phyloP scores from a whole-genome alignment of 352 stramenopile genomes.

The Globisporangium mamillatum region DNA sequence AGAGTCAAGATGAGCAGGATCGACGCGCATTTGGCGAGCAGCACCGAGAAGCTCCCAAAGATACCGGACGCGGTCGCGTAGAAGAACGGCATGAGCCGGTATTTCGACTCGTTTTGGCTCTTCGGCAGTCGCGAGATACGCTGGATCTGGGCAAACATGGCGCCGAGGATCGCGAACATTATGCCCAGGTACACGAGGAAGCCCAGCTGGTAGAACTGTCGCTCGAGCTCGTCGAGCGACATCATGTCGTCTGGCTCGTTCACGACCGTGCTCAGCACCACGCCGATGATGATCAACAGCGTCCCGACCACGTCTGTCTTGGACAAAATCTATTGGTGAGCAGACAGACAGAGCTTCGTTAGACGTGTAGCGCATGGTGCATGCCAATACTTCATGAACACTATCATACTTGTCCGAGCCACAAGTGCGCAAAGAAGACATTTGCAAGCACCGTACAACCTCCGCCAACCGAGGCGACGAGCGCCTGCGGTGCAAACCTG shows the following conservation, averaged over 20 bases:
- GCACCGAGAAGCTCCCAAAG: conserved; percentile 80
- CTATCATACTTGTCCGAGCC: conserved; percentile 61
- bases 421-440: conserved; percentile 86
- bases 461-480: conserved; percentile 82
- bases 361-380: neutral
- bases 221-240: conserved; percentile 72
- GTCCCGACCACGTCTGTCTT: conserved; percentile 67
- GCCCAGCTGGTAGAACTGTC: conserved; percentile 70
- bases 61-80: conserved; percentile 82
- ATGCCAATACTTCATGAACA: neutral
- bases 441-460: conserved; percentile 88
- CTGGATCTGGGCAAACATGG: conserved; percentile 76
- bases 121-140: conserved; percentile 50
- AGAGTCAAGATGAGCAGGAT: conserved; percentile 79
- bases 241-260: conserved; percentile 82
- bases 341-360: neutral
- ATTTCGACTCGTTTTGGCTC: conserved; percentile 54
- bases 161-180: conserved; percentile 63
- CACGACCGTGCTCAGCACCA: conserved; percentile 77
- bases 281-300: conserved; percentile 75
- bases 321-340: conserved; percentile 43
- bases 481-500: conserved; percentile 80
- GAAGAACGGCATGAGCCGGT: conserved; percentile 69
- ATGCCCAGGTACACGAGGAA: conserved; percentile 79
- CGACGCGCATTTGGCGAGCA: conserved; percentile 81